Base-by-base conservation (phyloP, 495 filamentous ascomycete genomes). In the Eremomyces bilateralis region DNA sequence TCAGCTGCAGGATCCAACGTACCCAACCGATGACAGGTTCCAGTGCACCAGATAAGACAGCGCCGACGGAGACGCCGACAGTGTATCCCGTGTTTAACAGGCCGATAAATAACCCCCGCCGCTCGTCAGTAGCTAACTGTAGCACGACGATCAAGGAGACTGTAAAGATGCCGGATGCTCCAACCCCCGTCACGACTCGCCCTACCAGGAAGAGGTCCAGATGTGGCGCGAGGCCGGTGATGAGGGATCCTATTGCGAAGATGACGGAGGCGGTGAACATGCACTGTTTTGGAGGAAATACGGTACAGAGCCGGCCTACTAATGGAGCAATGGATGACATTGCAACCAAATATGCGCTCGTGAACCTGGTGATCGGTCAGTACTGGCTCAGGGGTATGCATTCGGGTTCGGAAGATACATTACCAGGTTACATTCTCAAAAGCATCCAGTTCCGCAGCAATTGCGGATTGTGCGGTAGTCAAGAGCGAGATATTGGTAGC, bases 401-500 rank as follows among this genome's bases (percentile, higher is more conserved):
- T n/a, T n/a, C n/a, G n/a, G n/a, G n/a, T n/a, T n/a, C n/a, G n/a
- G n/a, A n/a, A n/a, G n/a, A n/a, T n/a, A n/a, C n/a, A n/a, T n/a
- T n/a, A n/a, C 77, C 77, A 85, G 41, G 65, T 72, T 15, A 68
- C 69, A 29, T 69, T 52, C 18, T 67, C 67, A 46, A 76, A 82
- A 5, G 75, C 67, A 58, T 80, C 61, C 1, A 82, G 55, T 38
- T 81, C 76, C 15, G 59, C 60, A 1, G 76, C 75, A 42, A 85
- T 80, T 25, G 57, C 54, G 1, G 69, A 74, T 51, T 81, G 76
- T 1, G 71, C 74, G 18, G 77, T 82, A 3, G 72, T 76, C 40
- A 85, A 69, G 43, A 77, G 69, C 19, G 68, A 73, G 59, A 80
- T 77, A 51, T 85, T 83, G 41, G 63, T 65, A 2, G 54, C 54